These are phyloP conservation scores for Primulina huaijiensis DNA, from an alignment of 257 asterid species.

Conservation along the genomic window DNA sequence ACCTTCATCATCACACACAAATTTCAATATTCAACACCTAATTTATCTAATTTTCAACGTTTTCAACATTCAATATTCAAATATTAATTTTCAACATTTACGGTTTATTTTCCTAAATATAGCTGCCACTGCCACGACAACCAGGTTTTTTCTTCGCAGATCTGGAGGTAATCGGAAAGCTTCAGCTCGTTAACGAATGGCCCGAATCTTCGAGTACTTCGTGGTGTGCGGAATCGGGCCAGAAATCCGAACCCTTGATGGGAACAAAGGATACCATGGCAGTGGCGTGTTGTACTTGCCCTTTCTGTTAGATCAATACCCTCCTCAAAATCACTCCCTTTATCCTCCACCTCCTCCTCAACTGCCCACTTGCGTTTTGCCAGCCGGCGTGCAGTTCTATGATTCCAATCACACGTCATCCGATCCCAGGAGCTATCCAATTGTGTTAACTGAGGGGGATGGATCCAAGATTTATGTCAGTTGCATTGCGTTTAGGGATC, in stretches of 20 bases:
- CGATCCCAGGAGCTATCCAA: conserved; percentile 73
- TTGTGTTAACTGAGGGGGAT: conserved; percentile 89
- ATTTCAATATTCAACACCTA: too few relatives aligned
- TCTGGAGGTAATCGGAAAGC: not conserved
- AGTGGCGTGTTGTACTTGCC: conserved; percentile 57
- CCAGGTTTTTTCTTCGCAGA: not conserved
- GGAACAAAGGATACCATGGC: conserved; percentile 71
- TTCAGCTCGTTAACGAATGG: conserved; percentile 23
- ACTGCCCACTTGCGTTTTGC: conserved; percentile 84
- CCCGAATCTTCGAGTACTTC: conserved; percentile 79
- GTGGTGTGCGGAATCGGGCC: conserved; percentile 90
- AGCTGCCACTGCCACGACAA: not conserved
- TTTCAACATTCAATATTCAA: too few relatives aligned
- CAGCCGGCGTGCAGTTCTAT: conserved; percentile 80
- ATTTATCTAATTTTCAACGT: too few relatives aligned
- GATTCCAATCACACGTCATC: conserved; percentile 45
- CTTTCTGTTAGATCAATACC: conserved; percentile 75
- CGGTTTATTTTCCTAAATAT: too few relatives aligned
- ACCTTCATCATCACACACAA: too few relatives aligned
- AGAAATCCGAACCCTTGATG: conserved; percentile 82
- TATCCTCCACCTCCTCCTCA: conserved; percentile 93
- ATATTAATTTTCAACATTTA: too few relatives aligned
- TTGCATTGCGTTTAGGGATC: conserved; percentile 88
- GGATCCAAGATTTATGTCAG: conserved; percentile 88
- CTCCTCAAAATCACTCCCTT: conserved; percentile 62